Base-by-base conservation (phyloP, 371 early-diverging fungal species). In the Mortierella sp. region DNA sequence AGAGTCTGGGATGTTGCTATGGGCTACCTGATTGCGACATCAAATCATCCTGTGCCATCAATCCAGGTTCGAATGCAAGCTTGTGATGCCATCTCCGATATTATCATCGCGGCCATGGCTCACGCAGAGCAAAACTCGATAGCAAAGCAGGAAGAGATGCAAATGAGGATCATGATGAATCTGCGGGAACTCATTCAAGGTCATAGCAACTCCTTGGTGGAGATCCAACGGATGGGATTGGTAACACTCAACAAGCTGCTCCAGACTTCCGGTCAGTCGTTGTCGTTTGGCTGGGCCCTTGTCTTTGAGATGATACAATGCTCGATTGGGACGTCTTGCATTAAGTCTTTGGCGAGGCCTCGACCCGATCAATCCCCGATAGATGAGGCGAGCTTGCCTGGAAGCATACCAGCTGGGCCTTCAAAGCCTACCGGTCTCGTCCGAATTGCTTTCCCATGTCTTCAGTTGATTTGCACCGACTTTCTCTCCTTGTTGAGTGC, bases 381-480 rank as follows among this genome's bases (percentile, higher is more conserved):
- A 6, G 18, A 23, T 18, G 55, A 50, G 0, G 63, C 55, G 10
- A 30, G 9, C 14, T 45, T 34, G 30, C 28, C 43, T 1, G 49
- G 12, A n/a, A n/a, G 10, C n/a, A 19, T 27, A 23, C n/a, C 58
- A 18, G 23, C 47, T 6, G 61, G 45, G 24, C 14, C 63, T 0
- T 41, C 58, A 38, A 65, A 74, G 41, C 58, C 83, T 1, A 67
- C 82, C 19, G 87, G 88, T 1, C 83, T 97, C 14, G 90, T 97
- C 59, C 90, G 94, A 14, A 83, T 91, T 28, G 97, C 94, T 3
- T 98, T 98, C 64, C 91, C 97, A 3, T 94, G 92, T 57, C 78
- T 98, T 45, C 97, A 98, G 78, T 79, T 98, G 26, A 94, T 99
- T n/a, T 97, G 97, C 78, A 92, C 95, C 5, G 98, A 99, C 71